These are phyloP conservation scores for Cymodocea nodosa DNA, from an alignment of 116 monocot genomes.

Conservation along the genomic window DNA sequence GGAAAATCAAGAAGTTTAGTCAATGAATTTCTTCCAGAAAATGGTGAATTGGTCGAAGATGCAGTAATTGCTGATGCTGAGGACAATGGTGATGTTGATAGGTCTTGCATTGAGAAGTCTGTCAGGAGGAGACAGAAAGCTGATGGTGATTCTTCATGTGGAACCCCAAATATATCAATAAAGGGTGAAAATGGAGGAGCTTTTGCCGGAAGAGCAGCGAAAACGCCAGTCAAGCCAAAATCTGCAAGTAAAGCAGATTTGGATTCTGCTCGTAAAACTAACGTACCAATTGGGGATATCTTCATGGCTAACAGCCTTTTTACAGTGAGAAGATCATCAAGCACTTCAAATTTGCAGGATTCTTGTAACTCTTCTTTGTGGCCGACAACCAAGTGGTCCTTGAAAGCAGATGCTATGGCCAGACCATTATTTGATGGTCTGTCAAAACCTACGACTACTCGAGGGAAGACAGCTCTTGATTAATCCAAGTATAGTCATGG, in stretches of 20 bases:
- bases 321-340: slow-evolving; percentile 34
- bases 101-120: slow-evolving; percentile 7
- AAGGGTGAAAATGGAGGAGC: slow-evolving; percentile 28
- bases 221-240: slow-evolving; percentile 18
- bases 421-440: slow-evolving; percentile 36
- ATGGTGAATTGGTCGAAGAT: slow-evolving; percentile 12
- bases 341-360: slow-evolving; percentile 38
- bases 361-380: slow-evolving; percentile 17
- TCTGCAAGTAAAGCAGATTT: slow-evolving; percentile 14
- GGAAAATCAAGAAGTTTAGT: slow-evolving; percentile 30
- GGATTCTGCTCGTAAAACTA: slow-evolving; percentile 5
- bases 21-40: slow-evolving; percentile 18
- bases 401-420: slow-evolving; percentile 24
- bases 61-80: slow-evolving; percentile 3
- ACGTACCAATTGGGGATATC: background rate
- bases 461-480: slow-evolving; percentile 41
- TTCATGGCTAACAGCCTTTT: slow-evolving; percentile 13
- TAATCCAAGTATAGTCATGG: slow-evolving; percentile 2
- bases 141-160: slow-evolving; percentile 2
- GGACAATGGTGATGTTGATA: slow-evolving; percentile 21
- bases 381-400: slow-evolving; percentile 26
- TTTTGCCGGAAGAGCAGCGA: slow-evolving; percentile 13
- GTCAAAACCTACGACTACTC: slow-evolving; percentile 19
- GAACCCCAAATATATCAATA: background rate
- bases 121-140: slow-evolving; percentile 16